Percentiles rank a stretch among this genome's conserved stretches.
Evolutionary conservation across 345 rosid genomes (phyloP).

Genomic region (Camelina neglecta): DNA sequence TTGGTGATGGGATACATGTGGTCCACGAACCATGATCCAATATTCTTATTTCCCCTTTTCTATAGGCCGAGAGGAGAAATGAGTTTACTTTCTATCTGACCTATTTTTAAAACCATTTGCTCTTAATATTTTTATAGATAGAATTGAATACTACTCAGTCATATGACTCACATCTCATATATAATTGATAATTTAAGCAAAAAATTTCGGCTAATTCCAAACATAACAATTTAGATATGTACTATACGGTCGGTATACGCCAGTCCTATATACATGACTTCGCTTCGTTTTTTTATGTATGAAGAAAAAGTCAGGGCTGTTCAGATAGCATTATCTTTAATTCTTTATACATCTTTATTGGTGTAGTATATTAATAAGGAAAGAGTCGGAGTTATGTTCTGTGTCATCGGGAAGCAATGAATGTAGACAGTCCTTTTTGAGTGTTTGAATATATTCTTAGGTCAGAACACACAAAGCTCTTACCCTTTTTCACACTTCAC

Average conservation of each 20-base stretch:
- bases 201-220: background rate
- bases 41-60: conserved; percentile 12
- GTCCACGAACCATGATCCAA: conserved; percentile 49
- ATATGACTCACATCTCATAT: too few relatives aligned
- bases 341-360: too few relatives aligned
- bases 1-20: conserved; percentile 44
- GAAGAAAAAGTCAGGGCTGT: conserved; percentile 1
- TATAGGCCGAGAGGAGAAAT: conserved; percentile 16
- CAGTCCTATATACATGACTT: background rate
- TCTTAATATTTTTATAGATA: too few relatives aligned
- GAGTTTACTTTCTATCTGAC: background rate
- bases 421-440: conserved; percentile 26
- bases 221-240: background rate
- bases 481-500: conserved; percentile 21
- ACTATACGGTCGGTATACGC: background rate
- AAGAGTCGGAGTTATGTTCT: conserved; percentile 12
- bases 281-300: background rate
- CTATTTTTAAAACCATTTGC: background rate
- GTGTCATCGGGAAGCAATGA: conserved; percentile 22
- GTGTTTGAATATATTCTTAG: background rate
- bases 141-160: background rate
- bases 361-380: too few relatives aligned
- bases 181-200: background rate
- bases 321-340: background rate
- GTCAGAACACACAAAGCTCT: conserved; percentile 13